Evolutionary conservation across 768 basidiomycete species (phyloP).

Genomic region (Boletus barrowsii): DNA sequence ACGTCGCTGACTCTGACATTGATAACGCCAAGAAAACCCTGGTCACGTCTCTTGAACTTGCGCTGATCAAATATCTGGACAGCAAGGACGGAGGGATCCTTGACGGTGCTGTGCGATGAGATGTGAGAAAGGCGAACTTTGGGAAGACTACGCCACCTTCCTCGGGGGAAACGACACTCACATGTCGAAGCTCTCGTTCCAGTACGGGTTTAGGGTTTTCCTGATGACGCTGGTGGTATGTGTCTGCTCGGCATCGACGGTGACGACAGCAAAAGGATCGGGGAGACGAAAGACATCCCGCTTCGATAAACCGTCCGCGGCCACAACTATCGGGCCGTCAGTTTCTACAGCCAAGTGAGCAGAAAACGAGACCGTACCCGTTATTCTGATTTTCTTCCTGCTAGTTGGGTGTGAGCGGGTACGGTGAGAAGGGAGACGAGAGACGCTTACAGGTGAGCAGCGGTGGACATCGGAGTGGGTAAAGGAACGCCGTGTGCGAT

Average conservation of each 20-base stretch:
- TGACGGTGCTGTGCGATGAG: conserved; percentile 66
- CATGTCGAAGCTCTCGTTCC: conserved; percentile 99
- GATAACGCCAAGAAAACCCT: conserved; percentile 97
- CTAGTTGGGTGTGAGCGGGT: conserved; percentile 25
- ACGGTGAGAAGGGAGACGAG: background rate
- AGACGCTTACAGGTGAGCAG: conserved; percentile 27
- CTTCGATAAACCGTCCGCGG: conserved; percentile 90
- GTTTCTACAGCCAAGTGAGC: background rate
- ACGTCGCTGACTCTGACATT: conserved; percentile 91
- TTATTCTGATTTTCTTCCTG: conserved; percentile 76
- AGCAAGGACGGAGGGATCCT: conserved; percentile 95
- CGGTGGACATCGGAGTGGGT: conserved; percentile 24
- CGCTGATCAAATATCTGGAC: conserved; percentile 99
- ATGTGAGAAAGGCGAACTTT: conserved; percentile 4
- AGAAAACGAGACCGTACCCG: conserved; percentile 42
- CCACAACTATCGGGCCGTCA: conserved; percentile 64
- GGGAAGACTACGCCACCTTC: background rate
- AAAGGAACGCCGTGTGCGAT: background rate
- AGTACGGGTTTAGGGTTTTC: conserved; percentile 92
- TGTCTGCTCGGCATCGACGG: conserved; percentile 96
- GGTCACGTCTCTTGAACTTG: conserved; percentile 98
- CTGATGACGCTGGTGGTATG: conserved; percentile 97
- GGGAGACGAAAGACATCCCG: conserved; percentile 95
- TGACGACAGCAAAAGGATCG: conserved; percentile 97
- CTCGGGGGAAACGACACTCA: conserved; percentile 35